Percentiles rank a stretch among this genome's conserved stretches.
phyloP scores from a whole-genome alignment of 768 basidiomycete genomes.

The Naganishia friedmannii region DNA sequence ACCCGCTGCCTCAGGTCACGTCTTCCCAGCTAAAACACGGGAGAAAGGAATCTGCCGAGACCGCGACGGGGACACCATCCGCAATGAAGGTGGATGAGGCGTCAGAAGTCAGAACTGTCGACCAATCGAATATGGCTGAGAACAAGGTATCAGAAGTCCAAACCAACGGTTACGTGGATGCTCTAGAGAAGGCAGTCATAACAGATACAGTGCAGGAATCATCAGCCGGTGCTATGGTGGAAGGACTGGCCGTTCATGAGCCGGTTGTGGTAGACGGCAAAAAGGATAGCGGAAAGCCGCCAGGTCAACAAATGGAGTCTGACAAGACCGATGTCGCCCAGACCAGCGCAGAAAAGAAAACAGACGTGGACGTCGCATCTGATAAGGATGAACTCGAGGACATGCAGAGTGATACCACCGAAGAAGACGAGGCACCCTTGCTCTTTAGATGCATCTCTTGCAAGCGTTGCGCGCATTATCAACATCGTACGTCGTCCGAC shows the following conservation, averaged over 20 bases:
- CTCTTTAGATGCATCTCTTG: constrained; percentile 81
- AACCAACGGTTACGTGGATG: neutral
- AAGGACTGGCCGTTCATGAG: neutral
- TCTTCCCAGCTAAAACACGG: neutral
- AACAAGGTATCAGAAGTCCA: neutral
- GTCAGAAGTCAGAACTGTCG: neutral
- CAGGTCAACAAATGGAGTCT: neutral
- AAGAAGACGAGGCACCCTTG: constrained; percentile 45
- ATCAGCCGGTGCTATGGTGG: neutral
- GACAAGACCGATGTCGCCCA: neutral
- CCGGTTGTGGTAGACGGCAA: neutral
- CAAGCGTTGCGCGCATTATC: constrained; percentile 78
- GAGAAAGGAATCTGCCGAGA: neutral
- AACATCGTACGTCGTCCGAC: constrained; percentile 55
- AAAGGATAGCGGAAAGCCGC: neutral
- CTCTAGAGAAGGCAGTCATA: neutral
- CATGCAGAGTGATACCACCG: constrained; percentile 23
- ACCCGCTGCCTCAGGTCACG: constrained; percentile 1
- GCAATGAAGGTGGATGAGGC: neutral
- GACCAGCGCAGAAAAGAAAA: neutral
- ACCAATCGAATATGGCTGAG: no score
- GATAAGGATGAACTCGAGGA: constrained; percentile 23
- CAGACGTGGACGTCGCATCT: neutral
- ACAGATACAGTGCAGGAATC: neutral
- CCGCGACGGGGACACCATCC: neutral